Evolutionary conservation across 2,329 filamentous ascomycete species (phyloP).

Genomic region (Orbilia blumenaviensis): DNA sequence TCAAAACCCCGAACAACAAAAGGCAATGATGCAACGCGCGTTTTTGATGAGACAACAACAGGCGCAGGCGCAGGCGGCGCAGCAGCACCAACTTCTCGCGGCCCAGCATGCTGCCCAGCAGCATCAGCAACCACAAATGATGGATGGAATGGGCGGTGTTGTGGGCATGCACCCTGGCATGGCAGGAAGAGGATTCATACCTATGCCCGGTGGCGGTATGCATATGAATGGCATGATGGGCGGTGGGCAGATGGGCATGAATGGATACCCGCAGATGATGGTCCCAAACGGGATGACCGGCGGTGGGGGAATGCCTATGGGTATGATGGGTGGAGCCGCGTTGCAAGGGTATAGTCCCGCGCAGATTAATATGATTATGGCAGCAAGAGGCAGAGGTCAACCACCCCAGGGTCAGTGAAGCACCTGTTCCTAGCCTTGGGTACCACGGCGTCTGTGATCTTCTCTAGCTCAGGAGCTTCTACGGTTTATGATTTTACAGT

Average conservation of each 20-base stretch:
- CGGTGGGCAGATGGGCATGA: constrained; percentile 45
- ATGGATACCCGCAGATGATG: constrained; percentile 48
- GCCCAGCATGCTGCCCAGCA: constrained; percentile 36
- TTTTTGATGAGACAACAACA: constrained; percentile 41
- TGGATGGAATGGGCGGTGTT: constrained; percentile 38
- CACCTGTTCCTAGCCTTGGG: not conserved
- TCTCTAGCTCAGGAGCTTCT: not conserved
- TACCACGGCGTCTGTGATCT: not conserved
- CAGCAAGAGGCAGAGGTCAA: constrained; percentile 53
- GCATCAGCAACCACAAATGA: constrained; percentile 44
- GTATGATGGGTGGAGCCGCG: constrained; percentile 46
- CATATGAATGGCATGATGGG: constrained; percentile 50
- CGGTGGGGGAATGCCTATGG: constrained; percentile 35
- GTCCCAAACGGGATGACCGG: constrained; percentile 51
- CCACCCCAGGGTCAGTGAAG: constrained; percentile 42
- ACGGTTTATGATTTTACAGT: constrained; percentile 19
- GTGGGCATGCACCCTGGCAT: constrained; percentile 34
- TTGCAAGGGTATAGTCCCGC: constrained; percentile 53
- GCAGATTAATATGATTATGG: constrained; percentile 55
- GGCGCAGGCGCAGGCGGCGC: not conserved
- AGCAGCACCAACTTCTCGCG: constrained; percentile 38
- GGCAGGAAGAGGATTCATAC: constrained; percentile 39
- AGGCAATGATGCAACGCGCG: constrained; percentile 53
- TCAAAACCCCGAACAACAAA: constrained; percentile 33
- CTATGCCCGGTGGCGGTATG: constrained; percentile 34